phyloP scores from a whole-genome alignment of 192 early-diverging fungal species.

The Backusella mclennaniae region DNA sequence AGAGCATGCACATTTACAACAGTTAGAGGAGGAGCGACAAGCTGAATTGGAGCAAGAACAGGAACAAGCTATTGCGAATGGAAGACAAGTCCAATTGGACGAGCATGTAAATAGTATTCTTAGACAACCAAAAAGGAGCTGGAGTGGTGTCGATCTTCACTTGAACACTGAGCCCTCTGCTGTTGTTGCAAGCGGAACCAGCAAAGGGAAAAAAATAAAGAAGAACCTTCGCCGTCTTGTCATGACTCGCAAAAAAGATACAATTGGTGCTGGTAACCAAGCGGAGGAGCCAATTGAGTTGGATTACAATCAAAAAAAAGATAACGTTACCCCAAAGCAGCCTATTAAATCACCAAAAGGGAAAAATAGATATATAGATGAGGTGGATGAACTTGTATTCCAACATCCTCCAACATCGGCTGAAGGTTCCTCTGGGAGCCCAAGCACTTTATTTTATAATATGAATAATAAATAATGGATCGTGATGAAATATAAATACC shows the following conservation, averaged over 20 bases:
- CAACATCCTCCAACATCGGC: not conserved
- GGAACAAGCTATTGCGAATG: not conserved
- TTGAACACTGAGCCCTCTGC: not conserved
- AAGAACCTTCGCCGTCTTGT: not conserved
- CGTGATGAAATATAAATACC: not conserved
- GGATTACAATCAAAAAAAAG: not conserved
- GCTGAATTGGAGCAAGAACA: not conserved
- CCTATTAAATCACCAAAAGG: not conserved
- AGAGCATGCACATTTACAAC: conserved; percentile 8
- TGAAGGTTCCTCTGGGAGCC: not conserved
- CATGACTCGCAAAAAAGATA: not conserved
- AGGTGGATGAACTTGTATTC: not conserved
- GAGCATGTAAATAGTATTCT: not conserved
- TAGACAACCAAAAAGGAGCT: not conserved
- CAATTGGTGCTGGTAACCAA: conserved; percentile 4
- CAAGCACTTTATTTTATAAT: not conserved
- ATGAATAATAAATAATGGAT: not conserved
- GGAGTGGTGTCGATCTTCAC: not conserved
- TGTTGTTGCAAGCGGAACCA: not conserved
- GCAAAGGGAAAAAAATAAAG: not conserved
- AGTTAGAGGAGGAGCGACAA: not conserved
- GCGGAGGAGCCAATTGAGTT: not conserved
- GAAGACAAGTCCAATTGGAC: not conserved
- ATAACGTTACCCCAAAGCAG: not conserved
- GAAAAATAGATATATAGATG: not conserved